These are phyloP conservation scores for Xylaria sp. DNA, from an alignment of 2,329 filamentous ascomycete genomes.

Conservation along the genomic window DNA sequence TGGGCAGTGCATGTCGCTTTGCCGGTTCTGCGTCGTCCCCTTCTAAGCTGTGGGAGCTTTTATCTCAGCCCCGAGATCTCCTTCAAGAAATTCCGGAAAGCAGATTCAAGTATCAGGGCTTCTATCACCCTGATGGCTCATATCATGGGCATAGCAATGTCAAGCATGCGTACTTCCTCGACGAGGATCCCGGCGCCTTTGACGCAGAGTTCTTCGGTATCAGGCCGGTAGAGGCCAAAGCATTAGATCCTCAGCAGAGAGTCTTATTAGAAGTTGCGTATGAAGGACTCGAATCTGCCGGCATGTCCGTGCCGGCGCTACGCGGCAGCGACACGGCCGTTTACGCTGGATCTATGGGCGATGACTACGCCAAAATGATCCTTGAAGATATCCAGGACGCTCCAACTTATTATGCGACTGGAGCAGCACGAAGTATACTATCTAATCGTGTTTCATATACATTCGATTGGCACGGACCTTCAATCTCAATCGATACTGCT, in stretches of 20 bases:
- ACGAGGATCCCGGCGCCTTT: constrained; percentile 1
- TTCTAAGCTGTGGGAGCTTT: constrained; percentile 9
- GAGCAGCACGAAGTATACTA: background rate
- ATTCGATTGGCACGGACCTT: constrained; percentile 21
- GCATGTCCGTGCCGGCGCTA: background rate
- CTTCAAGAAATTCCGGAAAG: background rate
- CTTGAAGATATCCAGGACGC: background rate
- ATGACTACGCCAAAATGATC: constrained; percentile 13
- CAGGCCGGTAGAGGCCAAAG: constrained; percentile 10
- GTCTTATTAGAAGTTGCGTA: constrained; percentile 15
- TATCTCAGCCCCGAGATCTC: constrained; percentile 3
- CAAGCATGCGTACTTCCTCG: constrained; percentile 14
- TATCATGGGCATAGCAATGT: constrained; percentile 21
- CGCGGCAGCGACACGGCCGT: constrained; percentile 17
- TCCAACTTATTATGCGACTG: constrained; percentile 13
- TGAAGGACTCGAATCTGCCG: constrained; percentile 17
- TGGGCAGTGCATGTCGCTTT: constrained; percentile 18
- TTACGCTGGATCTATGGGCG: constrained; percentile 13
- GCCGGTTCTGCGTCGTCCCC: constrained; percentile 5
- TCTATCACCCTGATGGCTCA: constrained; percentile 4
- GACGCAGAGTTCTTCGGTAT: constrained; percentile 20
- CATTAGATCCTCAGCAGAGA: constrained; percentile 20
- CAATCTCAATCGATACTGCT: constrained; percentile 11
- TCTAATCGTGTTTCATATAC: constrained; percentile 12
- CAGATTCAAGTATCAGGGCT: constrained; percentile 4